Conservation (phyloP, 2,329 filamentous ascomycete species). For the Zymoseptoria crescenta region DNA sequence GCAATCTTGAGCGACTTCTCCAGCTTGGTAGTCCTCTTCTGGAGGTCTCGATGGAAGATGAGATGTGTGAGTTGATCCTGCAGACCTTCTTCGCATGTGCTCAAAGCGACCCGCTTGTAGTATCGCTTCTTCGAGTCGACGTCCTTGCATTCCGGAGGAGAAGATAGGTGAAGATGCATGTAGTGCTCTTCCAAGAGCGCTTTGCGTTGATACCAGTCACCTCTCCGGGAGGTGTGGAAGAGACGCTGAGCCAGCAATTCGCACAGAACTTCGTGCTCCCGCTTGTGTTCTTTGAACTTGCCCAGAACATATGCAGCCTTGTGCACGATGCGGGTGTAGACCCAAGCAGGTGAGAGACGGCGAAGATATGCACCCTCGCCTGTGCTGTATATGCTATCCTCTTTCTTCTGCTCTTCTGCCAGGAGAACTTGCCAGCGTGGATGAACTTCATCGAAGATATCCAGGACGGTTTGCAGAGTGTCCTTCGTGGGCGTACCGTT, state of each 20-base stretch:
- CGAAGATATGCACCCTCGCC: slow-evolving; percentile 84
- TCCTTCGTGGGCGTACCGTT: slow-evolving; percentile 61
- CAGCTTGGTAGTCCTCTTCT: slow-evolving; percentile 86
- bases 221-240: slow-evolving; percentile 77
- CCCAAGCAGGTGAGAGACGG: slow-evolving; percentile 82
- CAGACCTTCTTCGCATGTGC: slow-evolving; percentile 77
- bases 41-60: slow-evolving; percentile 88
- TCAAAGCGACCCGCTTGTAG: slow-evolving; percentile 69
- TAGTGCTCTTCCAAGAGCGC: slow-evolving; percentile 93
- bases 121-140: slow-evolving; percentile 64
- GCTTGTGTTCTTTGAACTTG: slow-evolving; percentile 69
- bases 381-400: slow-evolving; percentile 66
- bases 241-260: slow-evolving; percentile 73
- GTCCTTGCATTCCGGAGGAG: slow-evolving; percentile 35
- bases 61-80: slow-evolving; percentile 85
- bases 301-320: slow-evolving; percentile 75
- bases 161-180: slow-evolving; percentile 58
- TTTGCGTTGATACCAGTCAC: slow-evolving; percentile 92
- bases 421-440: slow-evolving; percentile 72
- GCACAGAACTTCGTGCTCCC: slow-evolving; percentile 65
- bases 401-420: slow-evolving; percentile 67
- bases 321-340: slow-evolving; percentile 87
- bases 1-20: slow-evolving; percentile 77
- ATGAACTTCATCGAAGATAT: slow-evolving; percentile 66
- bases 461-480: slow-evolving; percentile 59